These are phyloP conservation scores for Aspergillus sp. DNA, from an alignment of 2,329 filamentous ascomycete genomes.

Conservation along the genomic window DNA sequence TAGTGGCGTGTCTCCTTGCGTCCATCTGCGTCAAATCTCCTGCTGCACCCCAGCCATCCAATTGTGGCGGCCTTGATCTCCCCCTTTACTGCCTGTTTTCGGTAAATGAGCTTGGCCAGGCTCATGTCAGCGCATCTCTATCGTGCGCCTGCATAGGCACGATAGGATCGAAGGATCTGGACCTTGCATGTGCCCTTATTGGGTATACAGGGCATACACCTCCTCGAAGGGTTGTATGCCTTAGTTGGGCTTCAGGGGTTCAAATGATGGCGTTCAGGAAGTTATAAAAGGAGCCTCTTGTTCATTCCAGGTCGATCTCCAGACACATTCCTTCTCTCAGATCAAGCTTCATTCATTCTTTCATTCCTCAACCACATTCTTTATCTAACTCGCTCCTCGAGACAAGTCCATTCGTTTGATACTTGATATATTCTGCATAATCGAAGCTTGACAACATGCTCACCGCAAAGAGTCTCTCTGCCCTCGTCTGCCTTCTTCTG, in stretches of 20 bases:
- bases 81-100: too few species aligned
- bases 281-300: conserved; percentile 9
- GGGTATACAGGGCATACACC: background rate
- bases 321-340: conserved; percentile 6
- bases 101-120: too few species aligned
- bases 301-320: conserved; percentile 1
- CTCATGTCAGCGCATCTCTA: background rate
- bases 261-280: background rate
- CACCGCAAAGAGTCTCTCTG: conserved; percentile 24
- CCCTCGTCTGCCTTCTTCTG: conserved; percentile 31
- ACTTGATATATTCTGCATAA: background rate
- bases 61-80: background rate
- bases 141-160: background rate
- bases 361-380: conserved; percentile 10
- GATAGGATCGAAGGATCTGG: conserved; percentile 4
- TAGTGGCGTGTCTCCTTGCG: conserved; percentile 10
- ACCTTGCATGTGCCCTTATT: conserved; percentile 8
- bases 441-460: conserved; percentile 20
- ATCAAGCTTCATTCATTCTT: conserved; percentile 3
- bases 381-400: conserved; percentile 2
- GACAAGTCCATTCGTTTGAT: conserved; percentile 11
- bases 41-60: conserved; percentile 4
- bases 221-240: conserved; percentile 7
- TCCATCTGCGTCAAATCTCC: background rate
- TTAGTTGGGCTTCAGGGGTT: background rate